Conservation (phyloP, 441 rosid genomes). For the Pelargonium fulgidum region DNA sequence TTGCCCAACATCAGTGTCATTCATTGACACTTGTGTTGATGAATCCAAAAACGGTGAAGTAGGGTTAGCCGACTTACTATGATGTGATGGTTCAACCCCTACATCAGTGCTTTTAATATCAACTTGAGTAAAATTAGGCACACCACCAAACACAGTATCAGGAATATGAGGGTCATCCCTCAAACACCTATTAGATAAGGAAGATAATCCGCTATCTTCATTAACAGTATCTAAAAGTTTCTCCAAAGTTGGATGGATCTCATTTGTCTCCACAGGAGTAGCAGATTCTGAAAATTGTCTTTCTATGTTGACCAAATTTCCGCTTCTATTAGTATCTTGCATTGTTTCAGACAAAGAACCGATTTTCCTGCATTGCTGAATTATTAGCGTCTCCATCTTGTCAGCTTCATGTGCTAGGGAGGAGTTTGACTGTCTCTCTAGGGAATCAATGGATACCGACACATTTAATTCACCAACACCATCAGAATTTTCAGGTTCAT, state of each 20-base stretch:
- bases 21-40: conserved; percentile 20
- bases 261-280: conserved; percentile 22
- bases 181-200: conserved; percentile 24
- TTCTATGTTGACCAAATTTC: conserved; percentile 15
- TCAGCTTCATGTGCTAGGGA: conserved; percentile 22
- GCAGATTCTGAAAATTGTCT: conserved; percentile 24
- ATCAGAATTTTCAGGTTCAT: conserved; percentile 25
- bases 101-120: conserved; percentile 27
- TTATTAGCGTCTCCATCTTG: conserved; percentile 20
- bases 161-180: conserved; percentile 24
- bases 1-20: conserved; percentile 27
- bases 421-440: conserved; percentile 24
- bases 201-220: conserved; percentile 28
- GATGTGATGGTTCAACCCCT: conserved; percentile 29
- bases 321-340: conserved; percentile 15
- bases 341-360: conserved; percentile 24
- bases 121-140: conserved; percentile 19
- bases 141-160: conserved; percentile 24
- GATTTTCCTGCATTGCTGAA: conserved; percentile 20
- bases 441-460: conserved; percentile 25
- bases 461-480: conserved; percentile 21
- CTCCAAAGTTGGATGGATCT: conserved; percentile 19
- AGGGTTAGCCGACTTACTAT: conserved; percentile 26
- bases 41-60: conserved; percentile 21
- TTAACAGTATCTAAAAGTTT: conserved; percentile 27